Base-by-base conservation (phyloP, 305 asterid genomes). In the Fraxinus paxiana region DNA sequence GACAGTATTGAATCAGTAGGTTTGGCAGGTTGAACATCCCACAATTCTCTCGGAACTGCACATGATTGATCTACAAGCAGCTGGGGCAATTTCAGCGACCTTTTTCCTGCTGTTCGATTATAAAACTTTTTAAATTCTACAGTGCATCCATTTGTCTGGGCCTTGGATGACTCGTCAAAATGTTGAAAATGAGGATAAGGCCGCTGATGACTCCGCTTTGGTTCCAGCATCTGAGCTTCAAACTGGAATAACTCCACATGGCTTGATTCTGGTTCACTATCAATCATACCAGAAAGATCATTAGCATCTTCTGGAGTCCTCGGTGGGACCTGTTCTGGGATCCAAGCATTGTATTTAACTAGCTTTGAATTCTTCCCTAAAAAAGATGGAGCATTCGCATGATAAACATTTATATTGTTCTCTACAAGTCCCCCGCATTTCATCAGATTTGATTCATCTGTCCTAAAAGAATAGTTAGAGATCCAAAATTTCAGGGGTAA, bases 11-110 rank as follows among this genome's bases (percentile, higher is more conserved):
- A 79, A 84, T 74, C 75, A n/a, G 73, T 43, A 35, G 28, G 69
- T 12, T 74, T 85, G 78, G 86, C 48, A 82, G 82, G 65, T 83
- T 82, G 88, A 82, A 73, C 81, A 61, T 46, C 77, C 81, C 73
- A 33, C 34, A 74, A 79, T 59, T 88, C 79, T 74, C 65, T 86
- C 77, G 67, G 86, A 72, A 35, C 72, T 76, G 63, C 73, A 43
- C 46, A 30, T 5, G 67, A 71, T 79, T 56, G 81, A 67, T 83
- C 79, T 6, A 34, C 37, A 30, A 76, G 46, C 26, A 69, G 81
- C 69, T 71, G 83, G 76, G 82, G 76, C 46, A 56, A 77, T 78
- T 59, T 80, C 80, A 65, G 70, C 76, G 88, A 70, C 38, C 38
- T 34, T 51, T 77, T 80, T 15, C 76, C 75, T 35, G 80, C 72